Base-by-base conservation (phyloP, 1,284 basidiomycete species). In the Pseudozyma hubeiensis region DNA sequence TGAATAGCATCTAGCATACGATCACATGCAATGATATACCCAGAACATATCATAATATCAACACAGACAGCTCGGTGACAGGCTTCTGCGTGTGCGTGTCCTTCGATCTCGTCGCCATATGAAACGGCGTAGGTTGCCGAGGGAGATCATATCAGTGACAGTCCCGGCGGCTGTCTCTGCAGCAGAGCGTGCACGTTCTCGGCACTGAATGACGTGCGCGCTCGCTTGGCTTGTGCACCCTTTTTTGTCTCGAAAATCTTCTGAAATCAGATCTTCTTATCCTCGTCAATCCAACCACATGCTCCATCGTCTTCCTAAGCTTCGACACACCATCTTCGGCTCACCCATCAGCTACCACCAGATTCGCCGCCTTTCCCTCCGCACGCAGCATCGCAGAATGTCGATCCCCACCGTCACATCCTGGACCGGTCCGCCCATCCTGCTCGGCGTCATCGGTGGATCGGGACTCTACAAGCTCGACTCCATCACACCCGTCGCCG, bases 401-500 rank as follows among this genome's bases (percentile, higher is more conserved):
- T 55, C 52, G 1, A 39, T 72, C 8, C 69, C 69, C 33, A 37
- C 40, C 0, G 9, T 72, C n/a, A 44, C 31, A 2, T 24, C 39
- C 14, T 81, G 78, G 78, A 64, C 53, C 11, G 80, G 80, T n/a
- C 29, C 69, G 0, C 53, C 74, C 4, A 77, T 82, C 19, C 59
- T 37, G 4, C 56, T 84, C 7, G 82, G 82, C 30, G 80, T 84
- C 29, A 82, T 84, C 29, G 82, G 82, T 4, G 82, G 82, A 4
- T 78, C 75, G 19, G 82, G 82, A 8, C 64, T 84, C 8, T 84
- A 84, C 79, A 82, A 81, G 75, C 75, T 84, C 44, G 78, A 81
- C 19, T 74, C 73, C 7, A 72, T 84, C 54, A 71, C 77, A 9
- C 68, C 79, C 16, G 70, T 84, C n/a, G 77, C 71, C 44, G 59